phyloP scores from a whole-genome alignment of 805 yeast genomes.

The Ogataea trehalophila region DNA sequence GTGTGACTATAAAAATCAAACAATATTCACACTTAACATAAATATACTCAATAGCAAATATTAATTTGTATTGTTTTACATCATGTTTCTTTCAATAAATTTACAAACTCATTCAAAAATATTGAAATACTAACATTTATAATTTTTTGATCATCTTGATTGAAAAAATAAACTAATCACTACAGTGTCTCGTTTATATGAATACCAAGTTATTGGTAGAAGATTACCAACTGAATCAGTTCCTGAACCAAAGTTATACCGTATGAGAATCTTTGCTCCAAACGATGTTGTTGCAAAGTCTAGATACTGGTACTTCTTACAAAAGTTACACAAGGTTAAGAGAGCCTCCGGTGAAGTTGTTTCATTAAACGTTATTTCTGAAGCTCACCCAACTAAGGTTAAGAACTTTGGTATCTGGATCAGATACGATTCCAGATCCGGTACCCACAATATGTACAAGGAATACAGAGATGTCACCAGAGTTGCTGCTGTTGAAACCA shows the following conservation, averaged over 20 bases:
- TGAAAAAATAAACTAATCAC: not conserved
- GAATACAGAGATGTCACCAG: slow-evolving; percentile 99
- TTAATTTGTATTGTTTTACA: too few relatives aligned
- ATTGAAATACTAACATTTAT: not conserved
- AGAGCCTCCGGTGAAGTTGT: slow-evolving; percentile 99
- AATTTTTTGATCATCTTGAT: not conserved
- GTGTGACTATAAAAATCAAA: too few relatives aligned
- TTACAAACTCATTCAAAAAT: not conserved
- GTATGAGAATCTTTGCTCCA: slow-evolving; percentile 99
- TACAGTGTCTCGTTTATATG: slow-evolving; percentile 92
- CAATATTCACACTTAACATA: too few relatives aligned
- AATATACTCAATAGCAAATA: too few relatives aligned
- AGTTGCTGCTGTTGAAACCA: slow-evolving; percentile 96
- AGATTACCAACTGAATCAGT: slow-evolving; percentile 98
- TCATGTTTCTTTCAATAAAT: not conserved
- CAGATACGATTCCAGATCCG: slow-evolving; percentile 99
- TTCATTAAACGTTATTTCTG: slow-evolving; percentile 84
- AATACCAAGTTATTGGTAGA: slow-evolving; percentile 99
- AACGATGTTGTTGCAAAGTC: slow-evolving; percentile 99
- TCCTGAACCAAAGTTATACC: slow-evolving; percentile 99
- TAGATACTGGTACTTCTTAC: slow-evolving; percentile 99
- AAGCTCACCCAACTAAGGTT: slow-evolving; percentile 97
- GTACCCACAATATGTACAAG: slow-evolving; percentile 99
- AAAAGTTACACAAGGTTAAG: slow-evolving; percentile 99
- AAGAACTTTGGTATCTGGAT: slow-evolving; percentile 99